phyloP scores from a whole-genome alignment of 805 yeast species.

The Ogataea allantospora region DNA sequence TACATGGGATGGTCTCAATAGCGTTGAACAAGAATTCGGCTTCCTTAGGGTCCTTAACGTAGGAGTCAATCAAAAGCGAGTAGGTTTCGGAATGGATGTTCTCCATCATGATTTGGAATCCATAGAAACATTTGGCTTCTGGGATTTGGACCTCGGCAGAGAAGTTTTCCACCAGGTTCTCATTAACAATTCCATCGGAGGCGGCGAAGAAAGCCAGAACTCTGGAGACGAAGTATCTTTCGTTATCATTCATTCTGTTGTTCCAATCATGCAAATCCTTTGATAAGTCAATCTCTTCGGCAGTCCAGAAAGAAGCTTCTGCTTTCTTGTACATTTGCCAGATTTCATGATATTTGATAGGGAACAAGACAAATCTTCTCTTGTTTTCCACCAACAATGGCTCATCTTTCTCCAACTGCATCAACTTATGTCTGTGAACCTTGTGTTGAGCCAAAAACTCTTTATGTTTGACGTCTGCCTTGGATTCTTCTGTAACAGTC shows the following conservation, averaged over 20 bases:
- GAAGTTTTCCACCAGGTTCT: constrained; percentile 94
- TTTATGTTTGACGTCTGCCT: constrained; percentile 42
- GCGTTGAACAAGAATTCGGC: constrained; percentile 90
- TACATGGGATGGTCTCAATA: constrained; percentile 93
- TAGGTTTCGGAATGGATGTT: constrained; percentile 98
- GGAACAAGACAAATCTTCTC: constrained; percentile 89
- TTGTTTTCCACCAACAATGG: constrained; percentile 84
- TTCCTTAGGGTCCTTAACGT: constrained; percentile 95
- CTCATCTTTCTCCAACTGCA: constrained; percentile 80
- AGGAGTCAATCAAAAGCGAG: constrained; percentile 90
- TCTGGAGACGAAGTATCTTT: constrained; percentile 87
- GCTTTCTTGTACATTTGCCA: constrained; percentile 99
- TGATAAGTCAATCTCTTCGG: constrained; percentile 95
- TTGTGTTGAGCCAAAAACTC: constrained; percentile 59
- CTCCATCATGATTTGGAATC: constrained; percentile 99
- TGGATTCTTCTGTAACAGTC: constrained; percentile 13
- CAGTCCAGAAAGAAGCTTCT: constrained; percentile 99
- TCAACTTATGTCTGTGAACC: constrained; percentile 70
- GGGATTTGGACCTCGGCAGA: constrained; percentile 96
- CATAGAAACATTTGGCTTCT: constrained; percentile 98
- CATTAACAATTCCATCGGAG: constrained; percentile 97
- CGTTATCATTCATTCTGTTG: constrained; percentile 81
- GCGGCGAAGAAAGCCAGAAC: constrained; percentile 98
- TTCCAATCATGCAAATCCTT: constrained; percentile 95
- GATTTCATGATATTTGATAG: constrained; percentile 94